Conservation (phyloP, 148 eudicot genomes). For the Rhododendron simsii region DNA sequence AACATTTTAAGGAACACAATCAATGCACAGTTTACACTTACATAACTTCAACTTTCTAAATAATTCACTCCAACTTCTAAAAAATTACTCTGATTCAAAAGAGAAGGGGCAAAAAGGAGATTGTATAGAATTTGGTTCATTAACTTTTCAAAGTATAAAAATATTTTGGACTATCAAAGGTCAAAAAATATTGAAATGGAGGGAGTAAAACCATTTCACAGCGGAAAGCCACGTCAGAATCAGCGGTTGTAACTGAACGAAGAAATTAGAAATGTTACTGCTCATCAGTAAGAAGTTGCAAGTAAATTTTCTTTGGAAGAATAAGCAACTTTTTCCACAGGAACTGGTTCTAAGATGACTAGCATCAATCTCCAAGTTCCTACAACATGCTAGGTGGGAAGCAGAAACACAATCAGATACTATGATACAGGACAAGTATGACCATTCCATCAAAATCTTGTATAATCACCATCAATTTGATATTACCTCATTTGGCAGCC, state of each 20-base stretch:
- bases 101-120: not conserved
- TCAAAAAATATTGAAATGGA: not conserved
- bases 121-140: not conserved
- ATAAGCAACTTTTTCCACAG: not conserved
- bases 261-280: not conserved
- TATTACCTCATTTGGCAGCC: not conserved
- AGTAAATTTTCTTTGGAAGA: not conserved
- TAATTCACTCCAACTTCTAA: not conserved
- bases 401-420: not conserved
- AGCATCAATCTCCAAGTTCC: not conserved
- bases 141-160: not conserved
- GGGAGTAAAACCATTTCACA: not conserved
- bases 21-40: not conserved
- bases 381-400: not conserved
- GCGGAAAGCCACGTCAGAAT: not conserved
- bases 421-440: not conserved
- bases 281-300: not conserved
- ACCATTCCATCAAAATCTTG: not conserved
- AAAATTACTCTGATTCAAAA: not conserved
- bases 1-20: not conserved
- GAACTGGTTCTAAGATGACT: not conserved
- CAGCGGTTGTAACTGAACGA: not conserved
- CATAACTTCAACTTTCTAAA: not conserved
- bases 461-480: not conserved
- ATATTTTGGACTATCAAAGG: not conserved